These are phyloP conservation scores for Takakia lepidozioides DNA, from an alignment of 225 moss, liverwort and hornwort genomes.

Conservation along the genomic window DNA sequence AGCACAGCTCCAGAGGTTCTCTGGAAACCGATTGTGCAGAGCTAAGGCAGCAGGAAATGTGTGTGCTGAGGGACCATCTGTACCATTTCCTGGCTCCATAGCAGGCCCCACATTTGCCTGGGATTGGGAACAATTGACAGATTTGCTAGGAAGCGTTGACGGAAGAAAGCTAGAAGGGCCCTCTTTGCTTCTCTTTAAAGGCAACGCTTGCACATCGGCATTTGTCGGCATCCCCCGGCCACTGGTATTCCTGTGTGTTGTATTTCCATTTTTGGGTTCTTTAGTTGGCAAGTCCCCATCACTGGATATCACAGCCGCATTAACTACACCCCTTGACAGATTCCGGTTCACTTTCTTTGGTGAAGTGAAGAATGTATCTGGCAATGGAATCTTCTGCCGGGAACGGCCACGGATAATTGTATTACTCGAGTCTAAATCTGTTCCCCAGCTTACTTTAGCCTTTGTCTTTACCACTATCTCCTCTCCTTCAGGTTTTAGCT, in stretches of 20 bases:
- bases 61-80: conserved; percentile 2
- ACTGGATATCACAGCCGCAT: conserved; percentile 21
- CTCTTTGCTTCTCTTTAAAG: conserved; percentile 20
- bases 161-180: conserved; percentile 8
- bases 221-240: conserved; percentile 14
- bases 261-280: conserved; percentile 20
- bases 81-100: no score
- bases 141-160: conserved; percentile 20
- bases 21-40: conserved; percentile 33
- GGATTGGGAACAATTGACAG: conserved; percentile 7
- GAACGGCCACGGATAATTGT: conserved; percentile 15
- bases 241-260: conserved; percentile 17
- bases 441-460: conserved; percentile 12
- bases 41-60: conserved; percentile 18
- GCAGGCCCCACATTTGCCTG: conserved; percentile 9
- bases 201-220: conserved; percentile 12
- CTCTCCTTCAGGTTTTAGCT: conserved; percentile 16
- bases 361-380: conserved; percentile 27
- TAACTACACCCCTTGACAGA: conserved; percentile 20
- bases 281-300: conserved; percentile 21
- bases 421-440: conserved; percentile 11
- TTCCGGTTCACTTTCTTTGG: conserved; percentile 35
- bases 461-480: conserved; percentile 15
- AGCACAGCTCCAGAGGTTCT: conserved; percentile 27
- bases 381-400: conserved; percentile 15